Evolutionary conservation across 495 filamentous ascomycete species (phyloP).

Genomic region (Cudoniella acicularis): DNA sequence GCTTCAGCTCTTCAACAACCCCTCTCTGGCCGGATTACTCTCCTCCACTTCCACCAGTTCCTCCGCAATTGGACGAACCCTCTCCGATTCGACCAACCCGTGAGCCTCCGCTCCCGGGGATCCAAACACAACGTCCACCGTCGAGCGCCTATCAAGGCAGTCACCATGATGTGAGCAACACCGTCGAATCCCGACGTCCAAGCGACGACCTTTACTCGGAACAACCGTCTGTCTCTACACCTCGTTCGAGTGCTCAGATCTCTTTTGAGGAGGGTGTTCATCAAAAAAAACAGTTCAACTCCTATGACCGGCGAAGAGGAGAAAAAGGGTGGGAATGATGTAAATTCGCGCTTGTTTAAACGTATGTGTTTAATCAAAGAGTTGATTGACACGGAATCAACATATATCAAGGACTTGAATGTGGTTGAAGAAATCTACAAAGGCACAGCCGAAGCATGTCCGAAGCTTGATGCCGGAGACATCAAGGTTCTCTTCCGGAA

Average conservation of each 20-base stretch:
- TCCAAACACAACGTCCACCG: constrained; percentile 36
- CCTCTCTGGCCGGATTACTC: constrained; percentile 27
- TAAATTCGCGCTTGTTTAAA: too few relatives aligned
- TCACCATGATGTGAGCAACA: constrained; percentile 11
- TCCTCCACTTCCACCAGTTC: constrained; percentile 32
- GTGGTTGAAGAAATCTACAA: constrained; percentile 96
- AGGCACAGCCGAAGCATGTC: constrained; percentile 79
- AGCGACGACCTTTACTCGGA: constrained; percentile 24
- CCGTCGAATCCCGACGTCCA: constrained; percentile 16
- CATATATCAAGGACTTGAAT: constrained; percentile 88
- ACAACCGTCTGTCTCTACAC: constrained; percentile 15
- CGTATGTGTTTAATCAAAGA: constrained; percentile 94
- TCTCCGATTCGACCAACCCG: constrained; percentile 17
- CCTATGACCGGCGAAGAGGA: constrained; percentile 8
- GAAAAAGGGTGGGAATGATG: too few relatives aligned
- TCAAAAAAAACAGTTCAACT: too few relatives aligned
- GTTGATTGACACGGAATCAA: constrained; percentile 84
- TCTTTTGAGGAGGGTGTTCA: constrained; percentile 24
- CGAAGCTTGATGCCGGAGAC: constrained; percentile 76
- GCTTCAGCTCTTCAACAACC: constrained; percentile 17
- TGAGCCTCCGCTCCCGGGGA: constrained; percentile 32
- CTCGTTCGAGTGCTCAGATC: constrained; percentile 23
- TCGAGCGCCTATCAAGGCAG: constrained; percentile 29
- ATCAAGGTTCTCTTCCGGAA: constrained; percentile 88
- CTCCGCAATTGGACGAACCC: constrained; percentile 9